Evolutionary conservation across 2,329 filamentous ascomycete species (phyloP).

Genomic region (Nemania sp.): DNA sequence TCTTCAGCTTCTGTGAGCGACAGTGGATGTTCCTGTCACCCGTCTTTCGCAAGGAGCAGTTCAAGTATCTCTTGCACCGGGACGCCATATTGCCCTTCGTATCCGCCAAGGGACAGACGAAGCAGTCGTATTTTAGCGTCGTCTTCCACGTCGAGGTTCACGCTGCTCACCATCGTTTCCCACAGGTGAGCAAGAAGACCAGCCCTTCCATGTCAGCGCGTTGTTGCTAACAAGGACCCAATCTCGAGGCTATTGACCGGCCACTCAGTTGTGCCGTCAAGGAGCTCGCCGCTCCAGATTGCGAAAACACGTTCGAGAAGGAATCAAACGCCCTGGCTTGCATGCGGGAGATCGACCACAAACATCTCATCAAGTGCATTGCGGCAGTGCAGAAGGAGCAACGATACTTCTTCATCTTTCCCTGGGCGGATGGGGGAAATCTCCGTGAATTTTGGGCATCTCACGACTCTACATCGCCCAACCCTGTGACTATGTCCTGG

Average conservation of each 20-base stretch:
- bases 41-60: background rate
- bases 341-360: slow-evolving; percentile 3
- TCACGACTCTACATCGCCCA: background rate
- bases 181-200: background rate
- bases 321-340: slow-evolving; percentile 2
- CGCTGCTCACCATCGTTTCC: background rate
- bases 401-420: slow-evolving; percentile 5
- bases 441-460: slow-evolving; percentile 4
- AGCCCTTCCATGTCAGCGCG: background rate
- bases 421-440: slow-evolving; percentile 4
- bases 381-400: slow-evolving; percentile 1
- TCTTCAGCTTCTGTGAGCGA: slow-evolving; percentile 6
- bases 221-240: background rate
- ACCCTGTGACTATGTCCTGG: background rate
- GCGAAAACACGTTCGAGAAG: slow-evolving; percentile 6
- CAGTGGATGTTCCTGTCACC: slow-evolving; percentile 7
- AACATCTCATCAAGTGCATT: slow-evolving; percentile 6
- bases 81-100: slow-evolving; percentile 1
- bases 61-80: slow-evolving; percentile 1
- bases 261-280: slow-evolving; percentile 1
- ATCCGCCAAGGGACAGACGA: background rate
- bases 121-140: slow-evolving; percentile 1
- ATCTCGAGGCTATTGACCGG: background rate
- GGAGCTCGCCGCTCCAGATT: background rate
- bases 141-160: slow-evolving; percentile 1